A percentile compares a stretch with the other conserved stretches of the same genome.
These are phyloP conservation scores for Cicer yamashitae DNA, from an alignment of 306 rosid species.

Conservation along the genomic window DNA sequence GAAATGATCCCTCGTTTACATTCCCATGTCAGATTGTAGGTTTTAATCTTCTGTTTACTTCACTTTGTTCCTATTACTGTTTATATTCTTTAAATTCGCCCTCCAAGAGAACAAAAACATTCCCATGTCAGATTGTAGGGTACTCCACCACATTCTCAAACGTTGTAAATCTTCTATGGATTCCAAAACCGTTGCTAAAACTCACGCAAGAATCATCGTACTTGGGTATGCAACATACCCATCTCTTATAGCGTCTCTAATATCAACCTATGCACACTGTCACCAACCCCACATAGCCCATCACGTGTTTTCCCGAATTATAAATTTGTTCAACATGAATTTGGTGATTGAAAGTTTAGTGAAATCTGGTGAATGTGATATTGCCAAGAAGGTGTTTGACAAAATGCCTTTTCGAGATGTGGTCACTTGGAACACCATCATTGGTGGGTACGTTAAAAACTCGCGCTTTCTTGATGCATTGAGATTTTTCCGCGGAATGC, in stretches of 20 bases:
- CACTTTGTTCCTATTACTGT: no score
- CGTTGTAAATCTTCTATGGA: conserved; percentile 48
- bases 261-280: conserved; percentile 55
- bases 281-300: conserved; percentile 39
- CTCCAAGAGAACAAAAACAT: no score
- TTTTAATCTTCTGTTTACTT: no score
- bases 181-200: conserved; percentile 51
- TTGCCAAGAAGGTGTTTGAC: conserved; percentile 61
- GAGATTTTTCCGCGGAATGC: conserved; percentile 54
- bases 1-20: no score
- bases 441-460: conserved; percentile 68
- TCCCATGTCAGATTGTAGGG: conserved; percentile 46
- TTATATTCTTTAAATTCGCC: no score
- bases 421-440: conserved; percentile 70
- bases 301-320: conserved; percentile 39
- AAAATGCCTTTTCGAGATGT: conserved; percentile 59
- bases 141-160: conserved; percentile 54
- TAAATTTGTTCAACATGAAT: conserved; percentile 49
- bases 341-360: conserved; percentile 48
- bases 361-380: conserved; percentile 57
- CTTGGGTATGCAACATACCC: conserved; percentile 68
- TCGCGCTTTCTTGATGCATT: conserved; percentile 54
- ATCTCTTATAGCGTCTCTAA: conserved; percentile 56
- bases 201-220: conserved; percentile 57
- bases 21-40: no score